Conservation (phyloP, 495 filamentous ascomycete species). For the Usnea hakonensis region DNA sequence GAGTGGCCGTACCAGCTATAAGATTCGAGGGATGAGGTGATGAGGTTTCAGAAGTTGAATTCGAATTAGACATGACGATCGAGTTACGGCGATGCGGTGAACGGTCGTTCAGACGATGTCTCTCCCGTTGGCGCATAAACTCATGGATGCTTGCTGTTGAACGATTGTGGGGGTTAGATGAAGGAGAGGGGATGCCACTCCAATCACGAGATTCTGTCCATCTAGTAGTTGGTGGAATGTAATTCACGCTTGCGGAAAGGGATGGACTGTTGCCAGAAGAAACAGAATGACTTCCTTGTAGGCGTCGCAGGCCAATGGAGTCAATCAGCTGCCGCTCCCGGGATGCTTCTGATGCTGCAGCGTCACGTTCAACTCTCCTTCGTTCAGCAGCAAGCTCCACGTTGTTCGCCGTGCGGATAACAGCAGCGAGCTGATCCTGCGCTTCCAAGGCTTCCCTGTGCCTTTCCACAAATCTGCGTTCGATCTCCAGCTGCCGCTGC, state of each 20-base stretch:
- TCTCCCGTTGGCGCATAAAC: constrained; percentile 30
- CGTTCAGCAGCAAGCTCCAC: constrained; percentile 31
- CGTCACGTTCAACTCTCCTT: constrained; percentile 27
- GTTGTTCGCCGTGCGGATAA: constrained; percentile 35
- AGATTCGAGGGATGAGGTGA: constrained; percentile 20
- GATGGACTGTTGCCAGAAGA: not conserved
- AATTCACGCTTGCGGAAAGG: constrained; percentile 21
- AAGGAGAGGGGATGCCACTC: constrained; percentile 10
- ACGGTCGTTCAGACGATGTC: constrained; percentile 25
- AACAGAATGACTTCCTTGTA: constrained; percentile 12
- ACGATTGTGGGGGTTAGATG: constrained; percentile 11
- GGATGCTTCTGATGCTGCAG: constrained; percentile 28
- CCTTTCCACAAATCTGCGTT: constrained; percentile 39
- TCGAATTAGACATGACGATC: constrained; percentile 38
- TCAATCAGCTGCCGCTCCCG: constrained; percentile 53
- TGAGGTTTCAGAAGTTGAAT: constrained; percentile 10
- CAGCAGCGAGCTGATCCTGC: constrained; percentile 25
- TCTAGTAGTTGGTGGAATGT: constrained; percentile 5
- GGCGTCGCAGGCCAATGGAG: constrained; percentile 33
- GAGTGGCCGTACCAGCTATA: constrained; percentile 19
- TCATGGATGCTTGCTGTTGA: constrained; percentile 24
- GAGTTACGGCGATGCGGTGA: constrained; percentile 39
- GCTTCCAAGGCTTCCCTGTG: constrained; percentile 29
- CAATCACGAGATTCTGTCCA: constrained; percentile 7
- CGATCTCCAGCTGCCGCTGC: constrained; percentile 35